Conservation (phyloP, 495 filamentous ascomycete genomes). For the Cairneyella variabilis region DNA sequence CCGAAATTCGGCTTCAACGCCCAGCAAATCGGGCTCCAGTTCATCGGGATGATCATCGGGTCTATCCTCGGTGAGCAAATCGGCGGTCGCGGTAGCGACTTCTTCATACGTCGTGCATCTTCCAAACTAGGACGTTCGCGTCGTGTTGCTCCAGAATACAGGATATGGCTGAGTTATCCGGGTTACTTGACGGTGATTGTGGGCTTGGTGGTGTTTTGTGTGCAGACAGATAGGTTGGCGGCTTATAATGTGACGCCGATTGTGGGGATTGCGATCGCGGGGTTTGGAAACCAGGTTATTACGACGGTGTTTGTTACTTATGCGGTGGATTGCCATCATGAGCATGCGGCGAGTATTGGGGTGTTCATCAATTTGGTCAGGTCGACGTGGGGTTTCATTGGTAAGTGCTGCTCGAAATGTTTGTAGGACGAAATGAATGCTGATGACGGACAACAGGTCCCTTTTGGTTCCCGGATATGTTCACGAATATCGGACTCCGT, state of each 20-base stretch:
- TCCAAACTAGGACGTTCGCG: slow-evolving; percentile 22
- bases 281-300: slow-evolving; percentile 49
- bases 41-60: slow-evolving; percentile 48
- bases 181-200: slow-evolving; percentile 42
- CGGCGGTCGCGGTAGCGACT: slow-evolving; percentile 42
- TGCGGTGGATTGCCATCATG: slow-evolving; percentile 46
- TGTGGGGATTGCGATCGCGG: slow-evolving; percentile 44
- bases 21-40: slow-evolving; percentile 51
- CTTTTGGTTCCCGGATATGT: slow-evolving; percentile 46
- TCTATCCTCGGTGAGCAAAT: slow-evolving; percentile 52
- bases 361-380: slow-evolving; percentile 53
- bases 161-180: slow-evolving; percentile 49
- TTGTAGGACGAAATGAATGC: slow-evolving; percentile 37
- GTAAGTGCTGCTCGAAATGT: slow-evolving; percentile 25
- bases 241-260: slow-evolving; percentile 45
- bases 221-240: slow-evolving; percentile 35
- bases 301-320: slow-evolving; percentile 52
- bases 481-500: slow-evolving; percentile 37
- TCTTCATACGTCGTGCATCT: slow-evolving; percentile 41
- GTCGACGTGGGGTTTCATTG: slow-evolving; percentile 52
- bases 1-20: slow-evolving; percentile 47
- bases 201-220: slow-evolving; percentile 47
- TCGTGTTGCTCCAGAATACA: slow-evolving; percentile 35
- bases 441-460: not conserved
- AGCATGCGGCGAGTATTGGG: slow-evolving; percentile 46